Conservation (phyloP, 2,329 filamentous ascomycete species). For the Periglandula ipomoeae region DNA sequence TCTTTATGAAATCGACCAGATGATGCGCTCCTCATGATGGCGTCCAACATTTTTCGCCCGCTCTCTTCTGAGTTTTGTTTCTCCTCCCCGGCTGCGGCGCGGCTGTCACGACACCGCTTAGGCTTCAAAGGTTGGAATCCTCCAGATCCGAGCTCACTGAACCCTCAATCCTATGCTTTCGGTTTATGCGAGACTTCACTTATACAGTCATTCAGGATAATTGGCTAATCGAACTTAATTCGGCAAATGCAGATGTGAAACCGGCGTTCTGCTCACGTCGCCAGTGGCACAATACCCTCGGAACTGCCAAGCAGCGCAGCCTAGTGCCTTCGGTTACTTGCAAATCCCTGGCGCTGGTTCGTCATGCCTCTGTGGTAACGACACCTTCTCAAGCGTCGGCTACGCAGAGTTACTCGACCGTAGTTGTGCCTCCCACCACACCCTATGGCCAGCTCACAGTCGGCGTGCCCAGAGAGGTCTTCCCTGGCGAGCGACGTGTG, state of each 20-base stretch:
- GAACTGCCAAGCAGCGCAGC: constrained; percentile 18
- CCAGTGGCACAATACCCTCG: constrained; percentile 30
- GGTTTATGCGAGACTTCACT: not conserved
- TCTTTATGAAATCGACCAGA: constrained; percentile 16
- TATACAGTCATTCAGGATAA: constrained; percentile 4
- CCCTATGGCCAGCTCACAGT: constrained; percentile 68
- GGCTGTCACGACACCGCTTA: constrained; percentile 16
- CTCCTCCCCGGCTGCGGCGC: constrained; percentile 14
- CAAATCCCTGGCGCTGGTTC: constrained; percentile 27
- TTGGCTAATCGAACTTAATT: not conserved
- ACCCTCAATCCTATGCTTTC: not conserved
- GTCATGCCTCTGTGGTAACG: constrained; percentile 26
- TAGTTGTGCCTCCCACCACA: constrained; percentile 32
- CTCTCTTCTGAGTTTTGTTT: constrained; percentile 23
- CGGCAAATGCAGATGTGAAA: constrained; percentile 9
- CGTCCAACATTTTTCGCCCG: constrained; percentile 24
- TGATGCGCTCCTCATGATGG: constrained; percentile 23
- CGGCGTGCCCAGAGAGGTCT: constrained; percentile 73
- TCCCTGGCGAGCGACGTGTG: constrained; percentile 69
- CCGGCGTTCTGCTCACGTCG: constrained; percentile 17
- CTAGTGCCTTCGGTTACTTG: constrained; percentile 19
- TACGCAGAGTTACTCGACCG: constrained; percentile 30
- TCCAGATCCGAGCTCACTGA: not conserved
- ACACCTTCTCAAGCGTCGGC: constrained; percentile 16
- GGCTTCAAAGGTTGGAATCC: constrained; percentile 14